Evolutionary conservation across 305 asterid genomes (phyloP).

Genomic region (Stenogyne calaminthoides): DNA sequence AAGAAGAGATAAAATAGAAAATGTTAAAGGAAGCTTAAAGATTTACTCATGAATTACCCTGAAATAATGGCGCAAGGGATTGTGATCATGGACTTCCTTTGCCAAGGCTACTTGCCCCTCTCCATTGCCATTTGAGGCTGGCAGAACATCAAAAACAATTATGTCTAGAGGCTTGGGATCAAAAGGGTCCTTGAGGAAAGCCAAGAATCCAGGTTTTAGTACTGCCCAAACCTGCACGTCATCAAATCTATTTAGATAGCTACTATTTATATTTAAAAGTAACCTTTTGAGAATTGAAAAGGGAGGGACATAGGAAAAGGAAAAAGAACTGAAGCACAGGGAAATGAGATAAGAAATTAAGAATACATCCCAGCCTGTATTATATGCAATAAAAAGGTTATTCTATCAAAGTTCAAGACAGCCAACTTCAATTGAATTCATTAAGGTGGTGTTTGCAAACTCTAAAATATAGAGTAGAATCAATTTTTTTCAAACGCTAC

Average conservation of each 20-base stretch:
- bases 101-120: slow-evolving; percentile 82
- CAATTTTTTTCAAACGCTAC: too few relatives aligned
- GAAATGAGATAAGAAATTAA: slow-evolving; percentile 20
- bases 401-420: slow-evolving; percentile 4
- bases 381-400: slow-evolving; percentile 11
- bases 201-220: slow-evolving; percentile 95
- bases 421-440: neutral
- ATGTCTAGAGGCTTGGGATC: slow-evolving; percentile 86
- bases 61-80: slow-evolving; percentile 93
- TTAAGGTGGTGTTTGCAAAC: neutral
- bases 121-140: slow-evolving; percentile 86
- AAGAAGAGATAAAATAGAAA: slow-evolving; percentile 28
- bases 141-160: slow-evolving; percentile 91
- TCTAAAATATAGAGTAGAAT: too few relatives aligned
- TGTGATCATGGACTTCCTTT: slow-evolving; percentile 84
- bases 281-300: slow-evolving; percentile 14
- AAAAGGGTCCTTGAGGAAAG: slow-evolving; percentile 89
- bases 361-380: slow-evolving; percentile 14
- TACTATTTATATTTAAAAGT: neutral
- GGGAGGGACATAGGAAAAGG: slow-evolving; percentile 11
- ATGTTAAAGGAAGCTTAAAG: slow-evolving; percentile 19
- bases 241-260: slow-evolving; percentile 30
- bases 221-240: slow-evolving; percentile 95
- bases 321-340: slow-evolving; percentile 16
- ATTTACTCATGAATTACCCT: slow-evolving; percentile 58